A percentile compares a stretch with the other conserved stretches of the same genome.
Evolutionary conservation across 306 rosid genomes (phyloP).

Genomic region (Cotoneaster glaucophyllus): DNA sequence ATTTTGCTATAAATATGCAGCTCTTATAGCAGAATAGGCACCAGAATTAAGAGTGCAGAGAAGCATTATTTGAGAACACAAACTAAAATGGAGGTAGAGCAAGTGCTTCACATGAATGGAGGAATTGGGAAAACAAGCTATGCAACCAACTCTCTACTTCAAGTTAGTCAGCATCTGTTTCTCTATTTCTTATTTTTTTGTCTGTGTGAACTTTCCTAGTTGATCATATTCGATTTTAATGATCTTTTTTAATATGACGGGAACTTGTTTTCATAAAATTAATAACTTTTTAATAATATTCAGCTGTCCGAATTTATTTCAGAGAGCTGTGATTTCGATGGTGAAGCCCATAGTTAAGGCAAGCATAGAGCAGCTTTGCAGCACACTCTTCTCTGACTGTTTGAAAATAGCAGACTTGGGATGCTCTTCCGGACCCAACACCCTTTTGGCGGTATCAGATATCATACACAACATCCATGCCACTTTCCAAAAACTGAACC

Average conservation of each 20-base stretch:
- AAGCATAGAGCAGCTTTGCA: conserved; percentile 4
- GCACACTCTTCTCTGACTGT: conserved; percentile 4
- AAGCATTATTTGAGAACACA: neutral
- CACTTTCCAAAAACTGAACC: neutral
- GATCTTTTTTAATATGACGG: neutral
- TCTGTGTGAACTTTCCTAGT: no score
- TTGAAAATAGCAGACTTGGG: conserved; percentile 38
- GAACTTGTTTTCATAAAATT: neutral
- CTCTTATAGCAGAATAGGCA: neutral
- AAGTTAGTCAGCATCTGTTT: neutral
- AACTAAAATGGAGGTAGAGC: conserved; percentile 2
- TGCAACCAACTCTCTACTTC: conserved; percentile 10
- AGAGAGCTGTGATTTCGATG: neutral
- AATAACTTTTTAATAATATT: no score
- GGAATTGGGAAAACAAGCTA: conserved; percentile 12
- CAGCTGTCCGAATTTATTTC: neutral
- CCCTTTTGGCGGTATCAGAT: conserved; percentile 5
- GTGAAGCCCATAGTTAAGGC: conserved; percentile 17
- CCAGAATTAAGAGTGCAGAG: neutral
- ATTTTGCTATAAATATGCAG: neutral
- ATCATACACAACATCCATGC: conserved; percentile 7
- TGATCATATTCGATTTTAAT: no score
- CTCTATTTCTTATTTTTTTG: neutral
- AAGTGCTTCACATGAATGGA: conserved; percentile 11
- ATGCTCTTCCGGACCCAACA: conserved; percentile 31